Evolutionary conservation across 2,329 filamentous ascomycete species (phyloP), one percentile per base, ranked within the genome.

Genomic region (Talaromyces sp.): DNA sequence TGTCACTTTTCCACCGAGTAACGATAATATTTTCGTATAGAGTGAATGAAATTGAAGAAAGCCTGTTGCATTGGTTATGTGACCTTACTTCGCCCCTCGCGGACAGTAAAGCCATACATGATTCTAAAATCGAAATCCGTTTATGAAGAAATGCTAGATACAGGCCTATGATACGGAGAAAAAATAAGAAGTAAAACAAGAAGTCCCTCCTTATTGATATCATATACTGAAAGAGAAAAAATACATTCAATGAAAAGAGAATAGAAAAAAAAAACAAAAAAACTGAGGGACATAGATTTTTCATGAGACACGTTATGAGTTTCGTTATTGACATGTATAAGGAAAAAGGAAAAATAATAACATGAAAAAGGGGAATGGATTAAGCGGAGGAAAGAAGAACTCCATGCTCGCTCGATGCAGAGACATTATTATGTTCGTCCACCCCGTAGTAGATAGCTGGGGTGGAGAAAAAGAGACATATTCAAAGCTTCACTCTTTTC

Each of bases 271-370:
- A 41, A 22, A 22, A 27, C 4, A 33, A 41, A 49, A 33, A 33
- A 35, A 35, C 49, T 9, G 56, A 62, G 35, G 19, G 54, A 17
- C 49, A 63, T 56, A 45, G 41, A 57, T 47, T 63, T 61, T 63
- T 63, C 61, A 63, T 63, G 61, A 57, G 47, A 45, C 41, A 47
- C 61, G 31, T 63, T 47, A 63, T 59, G 22, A 54, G 49, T 47
- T 63, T 66, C 52, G 45, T 62, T 66, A 66, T 59, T 35, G 61
- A 59, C 60, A 62, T 57, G 58, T 56, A 57, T 37, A 50, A 49
- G 10, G 7, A 56, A 15, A 45, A 47, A 39, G 15, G 25, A 13
- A 61, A 56, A 57, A 52, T 41, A 50, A 39, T 43, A 50, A 58
- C 50, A 65, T 8, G 25, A 31, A 45, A 31, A 59, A 43, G 13